These are phyloP conservation scores for Vaccinium darrowii DNA, from an alignment of 148 eudicot genomes.

Conservation along the genomic window DNA sequence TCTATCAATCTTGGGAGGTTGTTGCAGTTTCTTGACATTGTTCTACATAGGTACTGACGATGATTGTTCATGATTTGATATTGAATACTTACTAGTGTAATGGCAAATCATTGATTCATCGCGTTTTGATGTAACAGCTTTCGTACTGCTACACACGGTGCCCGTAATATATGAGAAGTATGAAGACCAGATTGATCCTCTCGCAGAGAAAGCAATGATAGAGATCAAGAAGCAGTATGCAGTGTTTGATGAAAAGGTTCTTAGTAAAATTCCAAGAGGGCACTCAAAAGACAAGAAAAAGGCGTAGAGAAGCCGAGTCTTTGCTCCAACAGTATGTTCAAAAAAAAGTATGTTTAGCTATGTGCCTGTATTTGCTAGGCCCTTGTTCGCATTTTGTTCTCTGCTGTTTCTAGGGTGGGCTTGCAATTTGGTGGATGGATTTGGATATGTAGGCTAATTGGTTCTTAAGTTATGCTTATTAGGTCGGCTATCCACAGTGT, in stretches of 20 bases:
- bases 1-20: conserved; percentile 59
- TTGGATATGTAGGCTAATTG: neutral
- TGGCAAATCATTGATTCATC: neutral
- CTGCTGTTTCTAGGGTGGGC: neutral
- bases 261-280: conserved; percentile 70
- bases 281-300: conserved; percentile 55
- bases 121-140: conserved; percentile 39
- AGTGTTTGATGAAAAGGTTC: conserved; percentile 62
- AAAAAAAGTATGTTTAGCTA: neutral
- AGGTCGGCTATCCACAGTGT: neutral
- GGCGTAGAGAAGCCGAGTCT: conserved; percentile 31
- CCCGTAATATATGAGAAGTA: conserved; percentile 79
- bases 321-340: neutral
- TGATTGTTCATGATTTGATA: neutral
- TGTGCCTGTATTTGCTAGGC: neutral
- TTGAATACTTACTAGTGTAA: neutral
- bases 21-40: conserved; percentile 73
- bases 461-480: neutral
- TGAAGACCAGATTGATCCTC: conserved; percentile 60
- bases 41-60: conserved; percentile 52
- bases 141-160: conserved; percentile 66
- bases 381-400: neutral
- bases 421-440: conserved; percentile 4
- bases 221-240: conserved; percentile 72
- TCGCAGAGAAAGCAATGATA: conserved; percentile 51